Evolutionary conservation across 345 rosid genomes (phyloP), one percentile per base, ranked within the genome.

Genomic region (Brassica incana): DNA sequence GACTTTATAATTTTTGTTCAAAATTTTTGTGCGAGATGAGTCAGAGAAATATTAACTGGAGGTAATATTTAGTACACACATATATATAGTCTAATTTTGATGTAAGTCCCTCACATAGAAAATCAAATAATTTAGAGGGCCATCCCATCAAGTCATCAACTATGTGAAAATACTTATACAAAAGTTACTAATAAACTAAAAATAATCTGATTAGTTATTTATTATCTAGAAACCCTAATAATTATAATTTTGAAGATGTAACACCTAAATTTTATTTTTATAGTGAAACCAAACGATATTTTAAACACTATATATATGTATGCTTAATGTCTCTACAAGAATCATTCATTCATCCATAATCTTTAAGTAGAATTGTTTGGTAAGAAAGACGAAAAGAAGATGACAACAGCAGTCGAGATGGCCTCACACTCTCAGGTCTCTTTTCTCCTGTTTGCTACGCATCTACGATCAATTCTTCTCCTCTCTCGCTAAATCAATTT

Each of bases 371-470:
- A 29, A 29, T 18, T 4, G 20, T 8, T 58, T 1, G 29, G 4
- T 10, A 73, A 64, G 35, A 64, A 32, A 32, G 48, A 65, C 56
- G 20, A 65, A 6, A 56, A 59, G 29, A 20, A 58, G 63, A 58
- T 1, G 54, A 40, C 11, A 1, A 52, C 23, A 40, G 18, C 67
- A 63, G 38, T 63, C 38, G 67, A 60, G 64, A 77, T 77, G 81
- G 71, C 66, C n/a, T 64, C 71, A 35, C 45, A 71, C 3, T 63
- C 67, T 71, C 76, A 71, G 76, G 71, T 77, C 18, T 62, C 43
- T 20, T 32, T 48, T 30, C 14, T 33, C 29, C 27, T 63, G 18
- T 33, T 62, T 69, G 9, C 54, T 45, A 4, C 3, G 14, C 32
- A 63, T 64, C 15, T 4, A 50, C 20, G 0, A 35, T 63, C 38